These are phyloP conservation scores for Hymenoscyphus fraxineus DNA, from an alignment of 2,329 filamentous ascomycete species.

Conservation along the genomic window DNA sequence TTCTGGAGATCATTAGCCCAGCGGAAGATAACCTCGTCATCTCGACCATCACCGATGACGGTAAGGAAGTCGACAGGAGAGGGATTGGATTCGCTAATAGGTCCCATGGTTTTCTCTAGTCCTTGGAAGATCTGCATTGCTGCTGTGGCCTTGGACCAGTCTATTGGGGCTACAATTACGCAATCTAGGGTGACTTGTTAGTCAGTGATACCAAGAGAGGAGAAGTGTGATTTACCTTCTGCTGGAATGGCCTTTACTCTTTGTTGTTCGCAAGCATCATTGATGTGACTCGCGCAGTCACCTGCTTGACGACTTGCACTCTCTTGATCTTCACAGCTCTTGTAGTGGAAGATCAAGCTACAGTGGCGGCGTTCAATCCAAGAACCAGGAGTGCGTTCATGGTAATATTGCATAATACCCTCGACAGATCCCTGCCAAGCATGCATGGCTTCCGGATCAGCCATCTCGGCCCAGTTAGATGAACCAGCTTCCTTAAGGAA, in stretches of 20 bases:
- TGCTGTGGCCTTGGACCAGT: slow-evolving; percentile 85
- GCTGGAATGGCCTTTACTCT: slow-evolving; percentile 78
- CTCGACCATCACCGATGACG: slow-evolving; percentile 84
- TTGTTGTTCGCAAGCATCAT: slow-evolving; percentile 83
- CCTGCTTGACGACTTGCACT: slow-evolving; percentile 75
- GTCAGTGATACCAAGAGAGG: background rate
- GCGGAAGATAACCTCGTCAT: slow-evolving; percentile 89
- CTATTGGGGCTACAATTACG: slow-evolving; percentile 78
- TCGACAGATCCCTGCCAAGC: slow-evolving; percentile 82
- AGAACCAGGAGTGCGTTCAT: slow-evolving; percentile 82
- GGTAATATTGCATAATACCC: slow-evolving; percentile 82
- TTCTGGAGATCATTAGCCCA: slow-evolving; percentile 80
- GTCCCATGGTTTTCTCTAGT: slow-evolving; percentile 41
- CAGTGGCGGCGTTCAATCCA: slow-evolving; percentile 89
- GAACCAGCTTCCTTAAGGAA: slow-evolving; percentile 72
- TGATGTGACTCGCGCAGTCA: slow-evolving; percentile 92
- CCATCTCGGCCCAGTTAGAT: slow-evolving; percentile 73
- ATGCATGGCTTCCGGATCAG: slow-evolving; percentile 64
- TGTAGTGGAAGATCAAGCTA: slow-evolving; percentile 87
- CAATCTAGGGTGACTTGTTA: slow-evolving; percentile 44
- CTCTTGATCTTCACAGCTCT: slow-evolving; percentile 72
- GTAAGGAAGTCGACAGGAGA: slow-evolving; percentile 74
- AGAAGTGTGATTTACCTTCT: slow-evolving; percentile 45
- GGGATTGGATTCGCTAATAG: slow-evolving; percentile 33
- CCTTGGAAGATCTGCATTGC: slow-evolving; percentile 68